These are phyloP conservation scores for Phaseolus lunatus DNA, from an alignment of 306 rosid species.

Conservation along the genomic window DNA sequence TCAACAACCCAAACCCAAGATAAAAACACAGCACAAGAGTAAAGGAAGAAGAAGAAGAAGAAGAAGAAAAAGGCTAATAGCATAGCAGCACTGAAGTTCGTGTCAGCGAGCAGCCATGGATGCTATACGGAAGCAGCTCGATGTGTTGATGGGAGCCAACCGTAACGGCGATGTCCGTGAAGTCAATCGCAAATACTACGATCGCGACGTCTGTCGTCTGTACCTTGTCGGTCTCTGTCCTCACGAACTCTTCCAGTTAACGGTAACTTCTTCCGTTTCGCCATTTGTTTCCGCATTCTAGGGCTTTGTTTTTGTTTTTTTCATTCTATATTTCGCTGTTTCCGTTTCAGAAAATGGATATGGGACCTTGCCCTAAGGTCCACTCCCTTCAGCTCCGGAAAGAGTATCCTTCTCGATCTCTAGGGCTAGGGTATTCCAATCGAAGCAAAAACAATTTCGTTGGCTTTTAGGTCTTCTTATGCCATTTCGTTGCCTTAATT, in stretches of 20 bases:
- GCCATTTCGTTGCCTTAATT: neutral
- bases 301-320: neutral
- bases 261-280: slow-evolving; percentile 54
- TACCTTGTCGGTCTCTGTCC: slow-evolving; percentile 98
- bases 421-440: neutral
- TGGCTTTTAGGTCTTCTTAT: too few species aligned
- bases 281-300: neutral
- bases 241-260: slow-evolving; percentile 94
- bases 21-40: neutral
- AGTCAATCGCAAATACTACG: slow-evolving; percentile 95
- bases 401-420: slow-evolving; percentile 85
- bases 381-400: slow-evolving; percentile 98
- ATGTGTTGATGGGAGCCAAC: slow-evolving; percentile 97
- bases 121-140: slow-evolving; percentile 96
- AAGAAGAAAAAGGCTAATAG: neutral
- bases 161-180: slow-evolving; percentile 98
- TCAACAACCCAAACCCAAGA: neutral
- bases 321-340: neutral
- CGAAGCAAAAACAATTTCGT: neutral
- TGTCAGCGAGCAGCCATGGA: slow-evolving; percentile 54
- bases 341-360: slow-evolving; percentile 94
- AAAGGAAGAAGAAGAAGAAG: too few species aligned
- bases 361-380: slow-evolving; percentile 98
- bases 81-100: neutral
- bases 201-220: slow-evolving; percentile 96